Base-by-base conservation (phyloP, 208 protist species). In the Acanthamoeba royreba region DNA sequence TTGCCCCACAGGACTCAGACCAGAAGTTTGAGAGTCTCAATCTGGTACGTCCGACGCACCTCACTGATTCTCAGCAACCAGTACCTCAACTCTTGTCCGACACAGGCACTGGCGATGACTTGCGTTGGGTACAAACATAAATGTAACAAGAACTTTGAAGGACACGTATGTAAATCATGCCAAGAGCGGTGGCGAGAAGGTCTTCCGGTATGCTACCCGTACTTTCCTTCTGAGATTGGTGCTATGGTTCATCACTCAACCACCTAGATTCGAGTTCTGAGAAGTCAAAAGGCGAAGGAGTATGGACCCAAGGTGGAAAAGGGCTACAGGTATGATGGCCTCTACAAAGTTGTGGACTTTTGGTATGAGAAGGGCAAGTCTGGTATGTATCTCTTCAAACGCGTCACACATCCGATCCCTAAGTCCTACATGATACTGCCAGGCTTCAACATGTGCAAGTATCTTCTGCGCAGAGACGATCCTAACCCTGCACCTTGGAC, bases 261-360 rank as follows among this genome's bases (percentile, higher is more conserved):
- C 5, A 49, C 33, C 15, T 28, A 87, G 79, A 63, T 87, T 19
- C 40, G 79, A 58, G 79, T 87, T 42, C 45, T 87, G 46, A 42
- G 79, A 15, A 61, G 79, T 31, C n/a, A 43, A 13, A 61, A 87
- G 79, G 49, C 43, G 5, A 86, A 86, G 31, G 49, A 87, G 38
- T 92, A 45, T 31, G 63, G 43, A 17, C 63, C 58, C 0, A 77
- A 42, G 22, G 47, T 33, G 42, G 17, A 45, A 5, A 63, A 92
- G 28, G 7, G 35, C 33, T 92, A 92, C 55, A 46, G 87, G 22
- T 92, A 92, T 45, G 87, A 92, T 38, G 87, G 87, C 28, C 47
- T 92, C 58, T 92, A 92, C 87, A 92, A 92, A 28, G 87, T 92
- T 1, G 55, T 74, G 28, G 66, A 92, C 66, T 92, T 47, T 31